Evolutionary conservation across 164 flowering plant species (phyloP), one percentile per base, ranked within the genome.

Genomic region (Taxillus chinensis): DNA sequence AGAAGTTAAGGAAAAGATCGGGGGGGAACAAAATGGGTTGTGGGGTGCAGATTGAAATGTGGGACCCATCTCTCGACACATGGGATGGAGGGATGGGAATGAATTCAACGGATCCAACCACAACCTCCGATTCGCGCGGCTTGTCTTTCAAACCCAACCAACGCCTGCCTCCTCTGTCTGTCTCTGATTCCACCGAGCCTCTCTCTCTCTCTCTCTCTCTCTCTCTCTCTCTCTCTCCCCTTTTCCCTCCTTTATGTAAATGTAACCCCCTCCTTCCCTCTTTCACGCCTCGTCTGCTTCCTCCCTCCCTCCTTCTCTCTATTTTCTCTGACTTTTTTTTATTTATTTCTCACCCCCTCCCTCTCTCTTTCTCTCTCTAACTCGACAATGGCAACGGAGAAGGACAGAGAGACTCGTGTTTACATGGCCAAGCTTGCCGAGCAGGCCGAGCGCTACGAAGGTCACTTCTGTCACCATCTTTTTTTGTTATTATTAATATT

Each of bases 391-490:
- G 70, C 82, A 68, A 55, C 74, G 9, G 85, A 81, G 60, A 81
- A 81, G 77, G 85, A 83, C 63, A 72, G 85, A 67, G 87, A 84
- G 74, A 77, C 75, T 43, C 80, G 75, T 41, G 86, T 84, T 57
- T 84, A 84, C 81, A 57, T 81, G 82, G 86, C 89, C 61, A 82
- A 82, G 77, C 85, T 82, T 50, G 71, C 86, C 42, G 86, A 81
- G 51, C 85, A 84, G 63, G 89, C 86, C 56, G 89, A 84, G 74
- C 79, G 89, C 3, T 84, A 84, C 43, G 89, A 82, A 40, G 87
- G 87, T 83, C 9, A 51, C 13, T 5, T 41, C 1, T 13, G 27
- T 27, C 27, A 27, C 27, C n/a, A n/a, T n/a, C n/a, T n/a, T n/a
- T n/a, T n/a, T n/a, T n/a, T n/a, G n/a, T n/a, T n/a, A n/a, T n/a